Evolutionary conservation across 2,329 filamentous ascomycete species (phyloP).

Genomic region (Colletotrichum cordylinicola): DNA sequence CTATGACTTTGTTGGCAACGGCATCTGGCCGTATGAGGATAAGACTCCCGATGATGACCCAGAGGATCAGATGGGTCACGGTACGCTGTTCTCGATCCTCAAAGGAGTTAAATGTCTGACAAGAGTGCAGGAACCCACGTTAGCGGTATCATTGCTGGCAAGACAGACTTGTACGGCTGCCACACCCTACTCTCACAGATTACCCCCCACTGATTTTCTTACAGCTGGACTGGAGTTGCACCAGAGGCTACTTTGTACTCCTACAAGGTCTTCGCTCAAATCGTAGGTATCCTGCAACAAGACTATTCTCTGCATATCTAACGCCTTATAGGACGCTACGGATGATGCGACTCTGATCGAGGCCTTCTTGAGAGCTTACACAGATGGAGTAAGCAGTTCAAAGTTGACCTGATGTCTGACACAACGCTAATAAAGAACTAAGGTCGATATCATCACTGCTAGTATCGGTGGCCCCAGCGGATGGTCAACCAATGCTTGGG

Average conservation of each 20-base stretch:
- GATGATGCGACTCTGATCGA: slow-evolving; percentile 44
- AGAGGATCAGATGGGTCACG: slow-evolving; percentile 29
- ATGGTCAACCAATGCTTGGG: slow-evolving; percentile 39
- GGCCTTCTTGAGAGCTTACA: slow-evolving; percentile 38
- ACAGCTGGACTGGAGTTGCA: slow-evolving; percentile 31
- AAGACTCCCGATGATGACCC: slow-evolving; percentile 30
- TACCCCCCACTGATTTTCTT: neutral
- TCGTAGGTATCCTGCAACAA: slow-evolving; percentile 13
- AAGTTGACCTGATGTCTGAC: fast-evolving
- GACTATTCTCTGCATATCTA: neutral
- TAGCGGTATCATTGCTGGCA: slow-evolving; percentile 35
- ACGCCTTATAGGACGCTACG: slow-evolving; percentile 20
- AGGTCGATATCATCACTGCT: slow-evolving; percentile 45
- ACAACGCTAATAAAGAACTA: neutral
- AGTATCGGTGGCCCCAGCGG: slow-evolving; percentile 45
- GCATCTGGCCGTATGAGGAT: slow-evolving; percentile 9
- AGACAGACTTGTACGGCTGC: slow-evolving; percentile 22
- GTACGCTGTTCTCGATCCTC: slow-evolving; percentile 23
- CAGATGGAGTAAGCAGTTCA: slow-evolving; percentile 29
- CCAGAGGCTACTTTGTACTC: slow-evolving; percentile 30
- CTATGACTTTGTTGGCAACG: slow-evolving; percentile 48
- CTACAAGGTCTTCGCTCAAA: slow-evolving; percentile 31
- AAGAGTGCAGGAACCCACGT: slow-evolving; percentile 40
- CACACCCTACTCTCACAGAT: too few relatives aligned
- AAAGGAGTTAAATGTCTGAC: neutral